Base-by-base conservation (phyloP, 164 flowering plant species). In the Amborella trichopoda region DNA sequence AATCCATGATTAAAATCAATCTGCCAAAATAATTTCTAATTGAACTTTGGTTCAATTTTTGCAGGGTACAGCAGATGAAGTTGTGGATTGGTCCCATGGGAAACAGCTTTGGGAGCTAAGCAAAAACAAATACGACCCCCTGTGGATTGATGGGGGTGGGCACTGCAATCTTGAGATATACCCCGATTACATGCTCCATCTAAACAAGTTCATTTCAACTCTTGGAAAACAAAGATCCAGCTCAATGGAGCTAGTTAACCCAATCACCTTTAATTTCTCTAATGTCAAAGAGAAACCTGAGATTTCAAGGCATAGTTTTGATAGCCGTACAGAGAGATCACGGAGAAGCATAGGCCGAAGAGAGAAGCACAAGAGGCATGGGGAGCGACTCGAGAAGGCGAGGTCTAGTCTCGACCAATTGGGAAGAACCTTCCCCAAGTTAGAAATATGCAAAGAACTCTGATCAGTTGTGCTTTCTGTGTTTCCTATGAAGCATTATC, bases 31-130 rank as follows among this genome's bases (percentile, higher is more conserved):
- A n/a, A n/a, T n/a, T n/a, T n/a, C n/a, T n/a, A n/a, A n/a, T n/a
- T n/a, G n/a, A n/a, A n/a, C n/a, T n/a, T n/a, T n/a, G n/a, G n/a
- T n/a, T n/a, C n/a, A n/a, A n/a, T n/a, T 11, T 50, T 0, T 72
- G 50, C 57, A 88, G 97, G 95, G 97, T 51, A 88, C 97, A 20
- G 65, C 93, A 9, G 97, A 88, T 59, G 89, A 84, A 53, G 91
- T 88, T 8, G 97, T 88, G 32, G 84, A 88, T 62, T 84, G 87
- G 54, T 88, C 95, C 55, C 97, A 88, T 56, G 97, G 97, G 11
- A 84, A 82, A 67, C 84, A 73, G 61, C 90, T 88, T 9, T 84
- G 95, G 95, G 97, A 88, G 58, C 72, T 84, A 13, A 84, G 93
- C 40, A 80, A 78, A 53, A 84, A 82, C 58, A 88, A 88, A 52